A percentile compares a stretch with the other conserved stretches of the same genome.
These are phyloP conservation scores for Beauveria varroae DNA, from an alignment of 2,329 filamentous ascomycete species.

Conservation along the genomic window DNA sequence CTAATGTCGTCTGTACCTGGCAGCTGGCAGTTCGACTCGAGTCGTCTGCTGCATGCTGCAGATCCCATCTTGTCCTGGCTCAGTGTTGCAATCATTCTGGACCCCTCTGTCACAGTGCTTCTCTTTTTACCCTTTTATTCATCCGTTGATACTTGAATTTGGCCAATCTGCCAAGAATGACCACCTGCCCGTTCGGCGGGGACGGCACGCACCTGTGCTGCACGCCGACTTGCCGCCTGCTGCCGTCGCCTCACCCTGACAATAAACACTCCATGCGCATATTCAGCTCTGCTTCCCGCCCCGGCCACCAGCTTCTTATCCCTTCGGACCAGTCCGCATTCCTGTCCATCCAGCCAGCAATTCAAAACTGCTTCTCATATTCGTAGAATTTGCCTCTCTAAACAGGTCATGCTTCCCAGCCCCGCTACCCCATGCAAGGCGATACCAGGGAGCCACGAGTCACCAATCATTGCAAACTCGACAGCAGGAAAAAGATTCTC, in stretches of 20 bases:
- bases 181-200: too few relatives aligned
- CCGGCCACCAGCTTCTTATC: neutral
- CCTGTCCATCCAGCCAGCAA: neutral
- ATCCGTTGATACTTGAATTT: too few relatives aligned
- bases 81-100: too few relatives aligned
- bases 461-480: neutral
- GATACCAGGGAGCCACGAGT: neutral
- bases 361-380: neutral
- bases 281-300: too few relatives aligned
- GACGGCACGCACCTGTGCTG: too few relatives aligned
- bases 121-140: too few relatives aligned
- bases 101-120: too few relatives aligned
- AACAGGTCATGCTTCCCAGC: neutral
- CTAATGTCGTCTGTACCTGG: neutral
- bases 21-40: neutral
- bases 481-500: neutral
- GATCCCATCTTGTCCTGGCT: neutral
- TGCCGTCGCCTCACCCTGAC: too few relatives aligned
- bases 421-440: neutral
- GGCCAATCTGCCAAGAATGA: too few relatives aligned
- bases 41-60: neutral
- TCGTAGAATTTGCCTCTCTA: neutral
- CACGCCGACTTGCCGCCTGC: too few relatives aligned
- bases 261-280: too few relatives aligned
- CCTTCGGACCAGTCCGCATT: neutral